Evolutionary conservation across 2,329 filamentous ascomycete species (phyloP), one percentile per base, ranked within the genome.

Genomic region (Mycosphaerella sp.): DNA sequence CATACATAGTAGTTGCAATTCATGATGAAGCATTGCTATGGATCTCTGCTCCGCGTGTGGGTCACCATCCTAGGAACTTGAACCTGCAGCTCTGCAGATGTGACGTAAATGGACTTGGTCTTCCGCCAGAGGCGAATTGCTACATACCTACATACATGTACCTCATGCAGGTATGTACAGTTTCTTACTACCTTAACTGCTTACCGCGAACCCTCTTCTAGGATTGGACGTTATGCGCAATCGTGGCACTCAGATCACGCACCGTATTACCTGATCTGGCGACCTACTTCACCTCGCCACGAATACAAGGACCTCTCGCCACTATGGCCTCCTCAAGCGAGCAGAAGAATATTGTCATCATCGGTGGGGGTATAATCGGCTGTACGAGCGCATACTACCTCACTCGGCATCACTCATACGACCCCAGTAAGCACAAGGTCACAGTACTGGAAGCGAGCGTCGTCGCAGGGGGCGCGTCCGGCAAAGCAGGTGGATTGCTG

Each of bases 401-500:
- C 42, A 93, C 90, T 2, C 84, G 88, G 59, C 91, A 97, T 69
- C 84, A 88, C 29, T 83, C 80, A 31, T 97, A 87, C 74, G 80
- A 93, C 69, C 83, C 84, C 41, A 72, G 80, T 21, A 80, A 81
- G 50, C 88, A 95, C 69, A 84, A 78, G 50, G 85, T 97, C 64
- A 95, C 87, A 1, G 77, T 98, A 31, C 78, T 97, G 51, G 93
- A 98, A 76, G 90, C 93, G 0, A 84, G 83, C 2, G 79, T 84
- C 43, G 85, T 97, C 60, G 93, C 93, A 6, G 83, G 89, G n/a
- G 92, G 88, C 23, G 92, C 93, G 38, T 95, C 90, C 7, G 93
- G 93, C 40, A 97, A 96, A 73, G 92, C 93, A 0, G 93, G 93
- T 12, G 93, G 93, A 1, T 78, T 98, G 4, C 79, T 98, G 21